These are phyloP conservation scores for Alternaria incomplexa DNA, from an alignment of 2,329 filamentous ascomycete species.

Conservation along the genomic window DNA sequence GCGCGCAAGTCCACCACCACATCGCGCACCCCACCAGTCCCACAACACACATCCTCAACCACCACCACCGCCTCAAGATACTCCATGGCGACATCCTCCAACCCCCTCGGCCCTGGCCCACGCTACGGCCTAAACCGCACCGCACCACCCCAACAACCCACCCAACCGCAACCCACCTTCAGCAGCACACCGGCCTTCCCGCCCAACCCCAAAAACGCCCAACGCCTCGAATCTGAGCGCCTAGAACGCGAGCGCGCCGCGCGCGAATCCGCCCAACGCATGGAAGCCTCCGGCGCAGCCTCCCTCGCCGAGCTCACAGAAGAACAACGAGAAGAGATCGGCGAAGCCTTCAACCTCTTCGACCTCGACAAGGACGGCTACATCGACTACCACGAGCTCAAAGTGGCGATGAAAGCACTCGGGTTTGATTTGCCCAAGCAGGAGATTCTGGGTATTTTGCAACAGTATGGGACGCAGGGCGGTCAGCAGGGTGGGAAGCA, in stretches of 20 bases:
- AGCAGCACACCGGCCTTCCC: constrained; percentile 46
- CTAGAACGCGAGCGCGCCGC: constrained; percentile 52
- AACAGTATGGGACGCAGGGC: constrained; percentile 67
- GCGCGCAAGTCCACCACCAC: constrained; percentile 1
- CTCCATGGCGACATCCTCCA: constrained; percentile 59
- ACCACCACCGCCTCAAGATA: background rate
- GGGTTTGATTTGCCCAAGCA: constrained; percentile 90
- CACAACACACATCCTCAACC: background rate
- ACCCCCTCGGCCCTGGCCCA: constrained; percentile 61
- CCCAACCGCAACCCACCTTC: constrained; percentile 32
- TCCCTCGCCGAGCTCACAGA: constrained; percentile 70
- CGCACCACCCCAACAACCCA: constrained; percentile 13
- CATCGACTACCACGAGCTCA: constrained; percentile 98
- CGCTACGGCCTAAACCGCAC: constrained; percentile 59
- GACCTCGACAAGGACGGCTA: constrained; percentile 93
- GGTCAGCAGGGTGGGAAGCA: constrained; percentile 1
- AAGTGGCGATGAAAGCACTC: constrained; percentile 92
- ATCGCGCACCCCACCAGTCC: constrained; percentile 6
- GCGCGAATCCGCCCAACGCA: constrained; percentile 41
- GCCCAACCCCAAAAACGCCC: constrained; percentile 50
- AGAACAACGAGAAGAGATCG: constrained; percentile 91
- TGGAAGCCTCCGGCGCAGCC: constrained; percentile 55
- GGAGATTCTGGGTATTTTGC: constrained; percentile 81
- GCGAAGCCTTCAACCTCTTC: constrained; percentile 96
- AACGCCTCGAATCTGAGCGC: constrained; percentile 49